A percentile compares a stretch with the other conserved stretches of the same genome.
phyloP scores from a whole-genome alignment of 1,284 basidiomycete genomes.

The Heterobasidion occidentale region DNA sequence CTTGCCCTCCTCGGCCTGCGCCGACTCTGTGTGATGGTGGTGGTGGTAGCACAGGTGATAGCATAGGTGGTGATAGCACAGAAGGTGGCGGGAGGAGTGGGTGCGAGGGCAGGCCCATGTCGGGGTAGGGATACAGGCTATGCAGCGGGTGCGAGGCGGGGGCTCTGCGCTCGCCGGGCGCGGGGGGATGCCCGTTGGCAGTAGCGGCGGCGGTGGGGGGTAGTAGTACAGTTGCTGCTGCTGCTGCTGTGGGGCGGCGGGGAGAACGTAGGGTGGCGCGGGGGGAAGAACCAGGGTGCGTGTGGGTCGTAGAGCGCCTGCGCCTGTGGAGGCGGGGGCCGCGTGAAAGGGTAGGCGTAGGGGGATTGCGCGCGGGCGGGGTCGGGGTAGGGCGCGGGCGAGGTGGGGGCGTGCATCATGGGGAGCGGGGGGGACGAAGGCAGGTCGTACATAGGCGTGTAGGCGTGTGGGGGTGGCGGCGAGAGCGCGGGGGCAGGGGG shows the following conservation, averaged over 20 bases:
- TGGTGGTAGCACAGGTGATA: not conserved
- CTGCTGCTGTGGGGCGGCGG: slow-evolving; percentile 13
- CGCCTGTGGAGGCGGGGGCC: slow-evolving; percentile 19
- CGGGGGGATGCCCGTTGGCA: slow-evolving; percentile 18
- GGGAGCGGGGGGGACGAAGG: slow-evolving; percentile 5
- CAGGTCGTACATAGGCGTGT: slow-evolving; percentile 1
- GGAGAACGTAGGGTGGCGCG: slow-evolving; percentile 4
- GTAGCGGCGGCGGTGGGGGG: slow-evolving; percentile 16
- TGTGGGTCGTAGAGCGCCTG: slow-evolving; percentile 34
- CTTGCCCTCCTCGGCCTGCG: slow-evolving; percentile 48
- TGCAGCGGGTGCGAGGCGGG: slow-evolving; percentile 19
- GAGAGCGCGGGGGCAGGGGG: slow-evolving; percentile 15
- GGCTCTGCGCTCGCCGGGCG: slow-evolving; percentile 32
- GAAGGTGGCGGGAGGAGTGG: slow-evolving; percentile 5
- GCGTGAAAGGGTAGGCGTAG: slow-evolving; percentile 24
- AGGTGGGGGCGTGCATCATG: slow-evolving; percentile 14
- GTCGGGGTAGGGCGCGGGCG: slow-evolving; percentile 14
- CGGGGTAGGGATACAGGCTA: slow-evolving; percentile 13
- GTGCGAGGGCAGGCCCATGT: slow-evolving; percentile 16
- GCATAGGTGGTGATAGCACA: not conserved
- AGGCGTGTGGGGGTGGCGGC: slow-evolving; percentile 7
- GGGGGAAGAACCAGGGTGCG: slow-evolving; percentile 39
- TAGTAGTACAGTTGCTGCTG: slow-evolving; percentile 24
- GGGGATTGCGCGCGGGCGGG: slow-evolving; percentile 18
- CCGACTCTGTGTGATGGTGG: no score